phyloP scores from a whole-genome alignment of 495 filamentous ascomycete genomes.

The Talaromyces proteolyticus region DNA sequence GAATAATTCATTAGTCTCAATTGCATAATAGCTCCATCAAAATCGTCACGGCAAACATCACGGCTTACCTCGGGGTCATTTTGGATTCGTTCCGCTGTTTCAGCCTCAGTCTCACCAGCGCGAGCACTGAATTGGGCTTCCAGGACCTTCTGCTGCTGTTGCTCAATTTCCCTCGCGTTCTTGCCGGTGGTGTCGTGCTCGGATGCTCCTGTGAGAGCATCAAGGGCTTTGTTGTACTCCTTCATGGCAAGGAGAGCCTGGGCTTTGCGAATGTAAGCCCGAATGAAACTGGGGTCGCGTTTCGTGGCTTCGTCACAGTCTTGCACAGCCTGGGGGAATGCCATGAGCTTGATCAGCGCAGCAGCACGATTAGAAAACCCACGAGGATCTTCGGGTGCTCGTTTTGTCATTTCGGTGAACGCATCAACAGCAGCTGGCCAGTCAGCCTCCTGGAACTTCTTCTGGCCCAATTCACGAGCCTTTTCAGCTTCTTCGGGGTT shows the following conservation, averaged over 20 bases:
- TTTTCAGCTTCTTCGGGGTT: conserved; percentile 90
- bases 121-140: conserved; percentile 80
- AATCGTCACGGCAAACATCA: no score
- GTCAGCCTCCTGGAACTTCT: conserved; percentile 93
- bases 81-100: conserved; percentile 88
- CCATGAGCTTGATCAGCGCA: conserved; percentile 91
- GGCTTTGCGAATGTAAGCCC: conserved; percentile 91
- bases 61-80: conserved; percentile 81
- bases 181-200: conserved; percentile 70
- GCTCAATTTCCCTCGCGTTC: conserved; percentile 84
- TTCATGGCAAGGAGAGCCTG: conserved; percentile 94
- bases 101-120: conserved; percentile 93
- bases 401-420: conserved; percentile 96
- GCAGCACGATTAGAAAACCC: conserved; percentile 97
- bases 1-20: conserved; percentile 7
- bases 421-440: conserved; percentile 95
- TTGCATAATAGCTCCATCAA: no score
- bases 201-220: conserved; percentile 76
- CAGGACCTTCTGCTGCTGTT: conserved; percentile 92
- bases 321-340: conserved; percentile 86
- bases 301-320: conserved; percentile 91
- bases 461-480: conserved; percentile 88
- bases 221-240: conserved; percentile 90
- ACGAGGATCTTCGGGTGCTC: conserved; percentile 84
- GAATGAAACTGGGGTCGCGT: conserved; percentile 88